These are phyloP conservation scores for Dictyostelium brefeldianum DNA, from an alignment of 78 protist genomes.

Conservation along the genomic window DNA sequence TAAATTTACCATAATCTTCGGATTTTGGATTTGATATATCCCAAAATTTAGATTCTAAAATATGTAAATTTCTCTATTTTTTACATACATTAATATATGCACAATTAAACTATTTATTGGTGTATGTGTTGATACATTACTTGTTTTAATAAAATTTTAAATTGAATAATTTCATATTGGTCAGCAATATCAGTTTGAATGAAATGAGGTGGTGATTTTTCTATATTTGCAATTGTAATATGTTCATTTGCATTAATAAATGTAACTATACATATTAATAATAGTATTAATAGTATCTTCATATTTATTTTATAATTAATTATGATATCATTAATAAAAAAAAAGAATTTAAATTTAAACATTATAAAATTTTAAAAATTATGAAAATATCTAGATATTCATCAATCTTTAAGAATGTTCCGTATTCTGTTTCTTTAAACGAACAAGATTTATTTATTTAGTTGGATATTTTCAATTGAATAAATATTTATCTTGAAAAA, in stretches of 20 bases:
- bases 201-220: background rate
- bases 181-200: background rate
- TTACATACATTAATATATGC: background rate
- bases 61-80: slow-evolving; percentile 6
- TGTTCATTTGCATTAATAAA: background rate
- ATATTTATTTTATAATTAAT: too few relatives aligned
- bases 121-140: background rate
- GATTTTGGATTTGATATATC: slow-evolving; percentile 14
- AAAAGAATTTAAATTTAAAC: too few relatives aligned
- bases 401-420: too few relatives aligned
- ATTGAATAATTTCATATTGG: background rate
- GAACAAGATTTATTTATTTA: too few relatives aligned
- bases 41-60: slow-evolving; percentile 32
- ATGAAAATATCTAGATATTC: too few relatives aligned
- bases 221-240: background rate
- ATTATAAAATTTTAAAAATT: too few relatives aligned
- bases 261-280: too few relatives aligned
- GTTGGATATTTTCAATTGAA: too few relatives aligned
- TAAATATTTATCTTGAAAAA: too few relatives aligned
- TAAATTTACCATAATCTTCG: background rate
- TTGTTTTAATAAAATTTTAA: slow-evolving; percentile 24
- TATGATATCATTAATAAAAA: too few relatives aligned
- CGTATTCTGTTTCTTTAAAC: too few relatives aligned
- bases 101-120: background rate
- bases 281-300: too few relatives aligned